A percentile compares a stretch with the other conserved stretches of the same genome.
Evolutionary conservation across 352 stramenopile genomes (phyloP).

Genomic region (Globisporangium ultimum): DNA sequence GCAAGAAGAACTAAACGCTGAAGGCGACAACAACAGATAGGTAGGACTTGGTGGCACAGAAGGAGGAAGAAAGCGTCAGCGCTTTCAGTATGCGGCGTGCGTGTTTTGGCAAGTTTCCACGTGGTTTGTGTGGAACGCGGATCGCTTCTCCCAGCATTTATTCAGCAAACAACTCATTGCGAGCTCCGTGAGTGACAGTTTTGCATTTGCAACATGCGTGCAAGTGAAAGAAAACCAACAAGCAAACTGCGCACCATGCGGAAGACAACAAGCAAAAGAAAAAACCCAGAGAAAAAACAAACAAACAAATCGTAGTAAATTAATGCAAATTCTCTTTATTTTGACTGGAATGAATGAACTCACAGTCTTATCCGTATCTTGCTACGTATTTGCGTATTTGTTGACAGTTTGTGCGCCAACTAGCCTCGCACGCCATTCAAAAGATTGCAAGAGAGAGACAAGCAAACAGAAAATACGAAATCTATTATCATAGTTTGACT

Average conservation of each 20-base stretch:
- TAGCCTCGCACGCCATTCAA: too few relatives aligned
- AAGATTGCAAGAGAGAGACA: background rate
- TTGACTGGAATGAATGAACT: too few relatives aligned
- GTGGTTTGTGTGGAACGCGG: too few relatives aligned
- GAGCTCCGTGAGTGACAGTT: background rate
- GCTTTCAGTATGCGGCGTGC: background rate
- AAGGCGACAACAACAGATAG: slow-evolving; percentile 8
- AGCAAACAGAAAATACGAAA: slow-evolving; percentile 10
- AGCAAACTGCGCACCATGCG: background rate
- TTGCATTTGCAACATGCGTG: too few relatives aligned
- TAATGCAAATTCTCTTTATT: slow-evolving; percentile 1
- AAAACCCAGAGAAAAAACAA: slow-evolving; percentile 3
- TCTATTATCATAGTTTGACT: slow-evolving; percentile 12
- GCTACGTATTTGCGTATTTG: too few relatives aligned
- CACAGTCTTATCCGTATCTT: too few relatives aligned
- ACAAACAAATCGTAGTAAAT: background rate
- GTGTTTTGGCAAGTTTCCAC: background rate
- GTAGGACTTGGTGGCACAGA: slow-evolving; percentile 10
- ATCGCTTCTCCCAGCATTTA: too few relatives aligned
- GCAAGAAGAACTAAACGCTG: slow-evolving; percentile 70
- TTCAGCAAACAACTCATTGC: too few relatives aligned
- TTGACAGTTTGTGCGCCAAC: too few relatives aligned
- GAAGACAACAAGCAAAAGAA: slow-evolving; percentile 6
- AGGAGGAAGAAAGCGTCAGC: too few relatives aligned
- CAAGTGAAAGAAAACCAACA: too few relatives aligned